phyloP scores from a whole-genome alignment of 169 alveolate species.

The Plasmodium berghei region DNA sequence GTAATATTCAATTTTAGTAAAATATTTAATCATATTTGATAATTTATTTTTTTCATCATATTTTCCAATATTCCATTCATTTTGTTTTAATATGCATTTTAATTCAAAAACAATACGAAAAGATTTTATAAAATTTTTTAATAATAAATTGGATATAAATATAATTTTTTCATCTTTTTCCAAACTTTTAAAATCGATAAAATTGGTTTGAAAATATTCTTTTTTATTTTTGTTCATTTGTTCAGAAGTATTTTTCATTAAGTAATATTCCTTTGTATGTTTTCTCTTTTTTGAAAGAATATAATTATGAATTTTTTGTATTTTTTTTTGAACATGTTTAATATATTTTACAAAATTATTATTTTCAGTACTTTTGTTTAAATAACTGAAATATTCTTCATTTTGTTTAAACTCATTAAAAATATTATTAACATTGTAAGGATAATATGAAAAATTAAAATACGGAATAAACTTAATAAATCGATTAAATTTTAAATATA shows the following conservation, averaged over 20 bases:
- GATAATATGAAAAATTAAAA: conserved; percentile 7
- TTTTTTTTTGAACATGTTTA: conserved; percentile 28
- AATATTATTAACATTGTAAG: background rate
- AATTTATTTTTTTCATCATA: conserved; percentile 34
- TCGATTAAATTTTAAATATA: conserved; percentile 40
- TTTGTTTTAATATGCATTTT: conserved; percentile 18
- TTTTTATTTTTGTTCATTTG: background rate
- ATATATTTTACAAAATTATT: conserved; percentile 37
- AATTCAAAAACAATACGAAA: conserved; percentile 25
- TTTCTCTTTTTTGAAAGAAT: background rate
- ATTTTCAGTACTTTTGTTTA: conserved; percentile 20
- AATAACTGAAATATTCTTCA: conserved; percentile 46
- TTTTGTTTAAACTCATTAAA: conserved; percentile 9
- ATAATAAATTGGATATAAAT: conserved; percentile 42
- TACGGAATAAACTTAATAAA: conserved; percentile 65
- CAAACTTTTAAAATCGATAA: conserved; percentile 16
- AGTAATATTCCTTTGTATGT: background rate
- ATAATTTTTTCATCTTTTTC: conserved; percentile 55
- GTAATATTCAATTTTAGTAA: conserved; percentile 69
- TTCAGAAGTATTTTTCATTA: background rate
- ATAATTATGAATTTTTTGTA: conserved; percentile 9
- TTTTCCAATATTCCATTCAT: conserved; percentile 37
- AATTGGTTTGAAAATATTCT: background rate
- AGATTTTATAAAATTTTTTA: conserved; percentile 69
- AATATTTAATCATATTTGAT: conserved; percentile 41